These are phyloP conservation scores for Chrysoporthe deuterocubensis DNA, from an alignment of 2,329 filamentous ascomycete species.

Conservation along the genomic window DNA sequence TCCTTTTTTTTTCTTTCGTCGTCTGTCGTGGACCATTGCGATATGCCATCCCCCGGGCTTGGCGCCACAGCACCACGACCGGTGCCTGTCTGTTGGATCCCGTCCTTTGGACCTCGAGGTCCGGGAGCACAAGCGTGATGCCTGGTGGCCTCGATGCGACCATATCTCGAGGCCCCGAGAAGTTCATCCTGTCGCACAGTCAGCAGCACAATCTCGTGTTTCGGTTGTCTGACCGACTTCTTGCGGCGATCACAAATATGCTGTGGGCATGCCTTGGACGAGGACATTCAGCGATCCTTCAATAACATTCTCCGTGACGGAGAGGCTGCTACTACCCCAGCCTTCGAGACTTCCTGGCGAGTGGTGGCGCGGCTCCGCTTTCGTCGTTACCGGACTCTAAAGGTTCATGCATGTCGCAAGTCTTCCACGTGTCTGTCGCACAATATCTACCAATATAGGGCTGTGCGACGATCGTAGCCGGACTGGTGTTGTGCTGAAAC, in stretches of 20 bases:
- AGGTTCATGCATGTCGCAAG: neutral
- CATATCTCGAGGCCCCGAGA: neutral
- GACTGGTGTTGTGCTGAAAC: neutral
- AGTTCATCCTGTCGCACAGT: neutral
- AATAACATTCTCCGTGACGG: neutral
- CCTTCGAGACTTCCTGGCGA: neutral
- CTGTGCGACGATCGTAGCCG: slow-evolving; percentile 7
- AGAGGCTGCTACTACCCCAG: neutral
- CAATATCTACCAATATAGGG: neutral
- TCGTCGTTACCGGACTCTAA: neutral
- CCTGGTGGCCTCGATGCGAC: neutral
- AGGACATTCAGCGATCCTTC: neutral
- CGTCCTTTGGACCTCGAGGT: neutral
- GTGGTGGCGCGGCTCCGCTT: neutral
- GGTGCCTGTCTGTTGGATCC: neutral
- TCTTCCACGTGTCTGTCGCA: slow-evolving; percentile 5
- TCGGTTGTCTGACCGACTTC: neutral
- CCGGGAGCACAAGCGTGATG: slow-evolving; percentile 7
- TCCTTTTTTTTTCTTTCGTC: neutral
- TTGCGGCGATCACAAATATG: neutral
- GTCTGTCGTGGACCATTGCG: neutral
- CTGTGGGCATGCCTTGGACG: neutral
- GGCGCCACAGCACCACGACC: neutral
- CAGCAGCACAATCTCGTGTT: slow-evolving; percentile 1
- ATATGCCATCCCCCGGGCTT: neutral